A percentile compares a stretch with the other conserved stretches of the same genome.
phyloP scores from a whole-genome alignment of 129 eudicot species.

The Centaurea solstitialis region DNA sequence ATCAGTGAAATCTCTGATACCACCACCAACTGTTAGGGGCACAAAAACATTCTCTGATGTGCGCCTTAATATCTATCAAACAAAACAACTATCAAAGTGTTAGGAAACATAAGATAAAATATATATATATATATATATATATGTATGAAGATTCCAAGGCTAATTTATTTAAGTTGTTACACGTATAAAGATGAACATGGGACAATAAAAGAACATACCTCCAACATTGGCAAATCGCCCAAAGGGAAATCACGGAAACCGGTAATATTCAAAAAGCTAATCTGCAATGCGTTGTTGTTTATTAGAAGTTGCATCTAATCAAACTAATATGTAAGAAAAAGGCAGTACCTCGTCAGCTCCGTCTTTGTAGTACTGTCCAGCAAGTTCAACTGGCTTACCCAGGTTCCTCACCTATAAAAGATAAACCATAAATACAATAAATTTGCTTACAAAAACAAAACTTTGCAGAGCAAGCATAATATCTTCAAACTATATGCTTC shows the following conservation, averaged over 20 bases:
- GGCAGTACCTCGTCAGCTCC: conserved; percentile 97
- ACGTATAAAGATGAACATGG: not conserved
- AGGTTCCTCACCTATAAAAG: conserved; percentile 86
- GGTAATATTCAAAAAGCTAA: conserved; percentile 89
- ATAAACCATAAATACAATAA: not conserved
- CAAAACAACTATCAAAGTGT: conserved; percentile 1
- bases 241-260: conserved; percentile 98
- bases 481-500: not conserved
- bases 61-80: conserved; percentile 60
- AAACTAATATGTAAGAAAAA: not conserved
- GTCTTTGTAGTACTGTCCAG: conserved; percentile 88
- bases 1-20: conserved; percentile 97
- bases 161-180: not conserved
- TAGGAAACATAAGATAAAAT: not conserved
- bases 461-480: not conserved
- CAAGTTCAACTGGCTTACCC: conserved; percentile 99
- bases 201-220: conserved; percentile 46
- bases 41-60: conserved; percentile 96
- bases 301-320: not conserved
- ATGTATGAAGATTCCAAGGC: not conserved
- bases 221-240: conserved; percentile 96
- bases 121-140: not conserved
- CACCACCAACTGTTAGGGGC: conserved; percentile 98
- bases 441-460: not conserved
- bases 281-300: conserved; percentile 43